These are phyloP conservation scores for Botrytis elliptica DNA, from an alignment of 2,329 filamentous ascomycete genomes.

Conservation along the genomic window DNA sequence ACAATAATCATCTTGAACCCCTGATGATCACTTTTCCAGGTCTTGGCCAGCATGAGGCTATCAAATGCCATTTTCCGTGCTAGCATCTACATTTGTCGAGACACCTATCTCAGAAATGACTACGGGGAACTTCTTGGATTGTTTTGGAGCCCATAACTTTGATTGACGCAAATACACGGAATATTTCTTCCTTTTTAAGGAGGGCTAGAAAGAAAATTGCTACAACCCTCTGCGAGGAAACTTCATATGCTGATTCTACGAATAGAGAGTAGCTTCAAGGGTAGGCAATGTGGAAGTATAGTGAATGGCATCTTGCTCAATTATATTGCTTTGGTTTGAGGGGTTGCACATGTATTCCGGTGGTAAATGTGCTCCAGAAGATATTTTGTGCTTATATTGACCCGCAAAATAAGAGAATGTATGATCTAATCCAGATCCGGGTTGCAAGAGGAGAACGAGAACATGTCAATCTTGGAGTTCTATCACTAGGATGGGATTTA, in stretches of 20 bases:
- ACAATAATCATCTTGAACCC: not conserved
- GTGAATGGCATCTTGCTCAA: not conserved
- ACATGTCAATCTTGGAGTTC: not conserved
- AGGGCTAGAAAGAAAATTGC: not conserved
- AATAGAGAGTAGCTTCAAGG: not conserved
- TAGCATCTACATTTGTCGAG: not conserved
- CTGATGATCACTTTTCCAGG: not conserved
- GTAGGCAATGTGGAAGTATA: not conserved
- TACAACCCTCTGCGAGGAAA: not conserved
- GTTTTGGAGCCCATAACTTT: not conserved
- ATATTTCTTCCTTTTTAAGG: not conserved
- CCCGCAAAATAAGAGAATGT: not conserved
- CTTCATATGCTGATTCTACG: not conserved
- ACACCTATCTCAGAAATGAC: not conserved
- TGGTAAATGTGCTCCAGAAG: not conserved
- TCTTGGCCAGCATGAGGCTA: not conserved
- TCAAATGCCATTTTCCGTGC: not conserved
- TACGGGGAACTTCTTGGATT: rapidly evolving
- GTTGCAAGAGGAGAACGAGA: not conserved
- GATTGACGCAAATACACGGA: not conserved
- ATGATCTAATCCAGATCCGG: not conserved
- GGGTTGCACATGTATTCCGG: not conserved
- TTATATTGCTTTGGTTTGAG: not conserved
- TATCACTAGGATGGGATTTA: not conserved
- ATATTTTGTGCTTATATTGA: not conserved